Base-by-base conservation (phyloP, 768 basidiomycete species). In the Pleurotus sapidus region DNA sequence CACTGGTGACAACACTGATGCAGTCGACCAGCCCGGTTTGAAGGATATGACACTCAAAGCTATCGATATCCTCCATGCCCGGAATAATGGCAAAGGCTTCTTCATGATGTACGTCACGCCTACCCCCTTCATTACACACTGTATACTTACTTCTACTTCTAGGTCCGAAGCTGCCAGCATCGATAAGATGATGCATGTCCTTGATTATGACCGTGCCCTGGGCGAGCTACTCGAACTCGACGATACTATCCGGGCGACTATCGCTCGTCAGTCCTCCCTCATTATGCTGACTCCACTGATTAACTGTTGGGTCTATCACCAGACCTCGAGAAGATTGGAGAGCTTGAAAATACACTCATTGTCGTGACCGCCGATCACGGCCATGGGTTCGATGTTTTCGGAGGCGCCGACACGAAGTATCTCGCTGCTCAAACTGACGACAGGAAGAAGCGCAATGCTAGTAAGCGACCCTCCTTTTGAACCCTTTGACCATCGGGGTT, bases 151-250 rank as follows among this genome's bases (percentile, higher is more conserved):
- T 34, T 9, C 24, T 15, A 23, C 56, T 45, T 43, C 34, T 43
- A 69, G 70, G 68, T 73, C 75, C 17, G 77, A 78, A 61, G 77
- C 75, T 60, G 76, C 77, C 11, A 75, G 71, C 49, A 78, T 77
- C 42, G 77, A 78, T 57, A 78, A 78, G 75, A 77, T 77, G 76
- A 78, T 78, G 77, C 77, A 78, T 48, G 74, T 69, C 27, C 69
- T 78, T 43, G 77, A 78, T 49, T 78, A 78, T 58, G 76, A 77
- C 49, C 75, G 77, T 58, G 77, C 76, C 12, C 71, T 78, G 18
- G 77, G 77, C 38, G 77, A 78, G 40, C 68, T 78, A 5, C 64
- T 78, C 25, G 76, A 78, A 59, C 68, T 78, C 27, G 77, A 78
- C 50, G 76, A 78, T 55, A 77, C 77, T 6, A 68, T 78, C 59